Evolutionary conservation across 352 stramenopile species (phyloP).

Genomic region (Thalassiosira gravida): DNA sequence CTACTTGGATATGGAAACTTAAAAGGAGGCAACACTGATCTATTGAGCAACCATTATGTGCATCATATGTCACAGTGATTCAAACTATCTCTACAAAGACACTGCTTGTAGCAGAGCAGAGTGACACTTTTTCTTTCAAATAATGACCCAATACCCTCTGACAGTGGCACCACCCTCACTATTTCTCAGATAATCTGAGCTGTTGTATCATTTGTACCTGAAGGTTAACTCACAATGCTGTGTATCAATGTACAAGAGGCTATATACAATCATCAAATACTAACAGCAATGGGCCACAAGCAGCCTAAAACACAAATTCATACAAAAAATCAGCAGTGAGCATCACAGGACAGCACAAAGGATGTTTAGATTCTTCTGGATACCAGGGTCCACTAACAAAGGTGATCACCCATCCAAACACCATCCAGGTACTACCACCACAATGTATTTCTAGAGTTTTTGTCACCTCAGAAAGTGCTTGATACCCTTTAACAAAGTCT

Average conservation of each 20-base stretch:
- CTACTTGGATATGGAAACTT: background rate
- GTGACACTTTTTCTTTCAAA: background rate
- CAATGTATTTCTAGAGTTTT: too few relatives aligned
- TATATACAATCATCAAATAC: background rate
- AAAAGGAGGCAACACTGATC: background rate
- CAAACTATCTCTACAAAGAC: background rate
- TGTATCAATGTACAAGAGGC: background rate
- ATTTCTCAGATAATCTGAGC: background rate
- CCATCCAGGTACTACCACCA: too few relatives aligned
- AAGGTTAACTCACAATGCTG: background rate
- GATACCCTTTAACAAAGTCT: too few relatives aligned
- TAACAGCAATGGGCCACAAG: background rate
- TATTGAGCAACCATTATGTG: background rate
- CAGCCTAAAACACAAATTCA: background rate
- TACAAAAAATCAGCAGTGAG: too few relatives aligned
- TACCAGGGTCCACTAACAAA: too few relatives aligned
- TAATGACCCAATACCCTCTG: background rate
- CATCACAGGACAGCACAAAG: too few relatives aligned
- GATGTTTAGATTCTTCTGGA: too few relatives aligned
- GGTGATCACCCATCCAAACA: too few relatives aligned
- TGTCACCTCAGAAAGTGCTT: too few relatives aligned
- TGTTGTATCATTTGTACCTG: background rate
- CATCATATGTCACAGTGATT: background rate
- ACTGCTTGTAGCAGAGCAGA: background rate
- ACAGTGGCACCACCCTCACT: background rate